Evolutionary conservation across 768 basidiomycete genomes (phyloP).

Genomic region (Trametes villosa): DNA sequence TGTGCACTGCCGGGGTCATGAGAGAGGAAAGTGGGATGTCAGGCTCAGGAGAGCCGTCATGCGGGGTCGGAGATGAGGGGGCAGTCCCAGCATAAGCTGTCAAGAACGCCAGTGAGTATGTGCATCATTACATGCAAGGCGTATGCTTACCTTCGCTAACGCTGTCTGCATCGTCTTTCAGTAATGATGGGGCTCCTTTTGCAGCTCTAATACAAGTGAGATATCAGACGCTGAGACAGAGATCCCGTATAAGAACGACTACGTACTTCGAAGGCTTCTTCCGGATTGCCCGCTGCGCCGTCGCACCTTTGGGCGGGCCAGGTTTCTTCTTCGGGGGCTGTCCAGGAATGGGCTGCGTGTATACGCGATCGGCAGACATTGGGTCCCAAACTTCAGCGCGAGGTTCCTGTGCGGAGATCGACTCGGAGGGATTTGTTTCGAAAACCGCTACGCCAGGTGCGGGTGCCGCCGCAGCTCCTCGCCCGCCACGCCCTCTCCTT

Average conservation of each 20-base stretch:
- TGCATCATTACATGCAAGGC: too few relatives aligned
- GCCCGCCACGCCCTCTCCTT: constrained; percentile 35
- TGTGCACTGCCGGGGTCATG: constrained; percentile 7
- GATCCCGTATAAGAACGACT: not conserved
- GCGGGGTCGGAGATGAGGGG: constrained; percentile 69
- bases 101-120: not conserved
- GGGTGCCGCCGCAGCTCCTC: constrained; percentile 15
- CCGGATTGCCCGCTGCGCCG: constrained; percentile 34
- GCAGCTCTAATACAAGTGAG: constrained; percentile 16
- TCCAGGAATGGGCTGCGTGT: constrained; percentile 1
- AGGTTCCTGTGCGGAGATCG: constrained; percentile 19
- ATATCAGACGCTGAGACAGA: too few relatives aligned
- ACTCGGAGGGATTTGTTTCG: constrained; percentile 45
- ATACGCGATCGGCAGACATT: not conserved
- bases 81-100: constrained; percentile 70
- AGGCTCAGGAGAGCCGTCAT: constrained; percentile 44
- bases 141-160: constrained; percentile 59
- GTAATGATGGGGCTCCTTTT: constrained; percentile 23
- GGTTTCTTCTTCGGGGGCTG: constrained; percentile 29
- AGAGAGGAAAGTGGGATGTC: constrained; percentile 25
- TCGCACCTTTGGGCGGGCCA: constrained; percentile 29
- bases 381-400: constrained; percentile 24
- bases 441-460: constrained; percentile 32
- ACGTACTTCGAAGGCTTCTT: constrained; percentile 38
- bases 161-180: constrained; percentile 52